These are phyloP conservation scores for Cyphellophora europaea DNA, from an alignment of 2,329 filamentous ascomycete genomes.

Conservation along the genomic window DNA sequence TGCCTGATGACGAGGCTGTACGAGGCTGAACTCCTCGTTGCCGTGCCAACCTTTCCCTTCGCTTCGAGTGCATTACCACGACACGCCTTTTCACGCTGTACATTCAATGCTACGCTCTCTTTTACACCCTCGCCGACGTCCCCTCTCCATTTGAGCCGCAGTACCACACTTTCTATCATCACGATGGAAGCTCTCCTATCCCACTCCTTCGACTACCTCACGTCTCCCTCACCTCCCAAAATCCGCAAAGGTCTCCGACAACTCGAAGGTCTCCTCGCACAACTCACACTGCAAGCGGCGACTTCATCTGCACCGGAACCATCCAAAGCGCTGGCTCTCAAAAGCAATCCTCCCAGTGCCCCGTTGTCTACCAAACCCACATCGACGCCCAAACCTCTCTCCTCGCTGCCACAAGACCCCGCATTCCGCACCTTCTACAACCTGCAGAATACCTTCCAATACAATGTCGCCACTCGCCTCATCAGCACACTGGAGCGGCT, in stretches of 20 bases:
- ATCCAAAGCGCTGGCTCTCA: slow-evolving; percentile 1
- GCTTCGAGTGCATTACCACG: too few species aligned
- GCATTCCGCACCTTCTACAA: slow-evolving; percentile 96
- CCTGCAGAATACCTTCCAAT: slow-evolving; percentile 92
- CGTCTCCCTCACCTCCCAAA: slow-evolving; percentile 80
- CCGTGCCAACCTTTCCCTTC: too few species aligned
- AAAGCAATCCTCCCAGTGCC: too few species aligned
- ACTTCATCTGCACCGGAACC: slow-evolving; percentile 19
- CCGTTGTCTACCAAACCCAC: too few species aligned
- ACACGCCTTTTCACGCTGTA: too few species aligned
- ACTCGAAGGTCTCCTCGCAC: slow-evolving; percentile 85
- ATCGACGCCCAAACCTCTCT: slow-evolving; percentile 51
- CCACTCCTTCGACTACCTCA: slow-evolving; percentile 91
- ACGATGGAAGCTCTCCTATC: slow-evolving; percentile 85
- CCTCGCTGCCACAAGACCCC: slow-evolving; percentile 66
- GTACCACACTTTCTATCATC: background rate
- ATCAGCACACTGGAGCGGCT: slow-evolving; percentile 79
- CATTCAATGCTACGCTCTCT: too few species aligned
- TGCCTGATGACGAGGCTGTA: too few species aligned
- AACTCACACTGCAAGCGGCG: slow-evolving; percentile 65
- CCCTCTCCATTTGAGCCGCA: background rate
- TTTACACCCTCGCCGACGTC: too few species aligned
- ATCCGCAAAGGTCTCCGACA: slow-evolving; percentile 89
- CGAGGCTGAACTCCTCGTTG: too few species aligned
- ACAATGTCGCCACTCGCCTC: slow-evolving; percentile 85